Base-by-base conservation (phyloP, 257 asterid species). In the Solanum bulbocastanum region DNA sequence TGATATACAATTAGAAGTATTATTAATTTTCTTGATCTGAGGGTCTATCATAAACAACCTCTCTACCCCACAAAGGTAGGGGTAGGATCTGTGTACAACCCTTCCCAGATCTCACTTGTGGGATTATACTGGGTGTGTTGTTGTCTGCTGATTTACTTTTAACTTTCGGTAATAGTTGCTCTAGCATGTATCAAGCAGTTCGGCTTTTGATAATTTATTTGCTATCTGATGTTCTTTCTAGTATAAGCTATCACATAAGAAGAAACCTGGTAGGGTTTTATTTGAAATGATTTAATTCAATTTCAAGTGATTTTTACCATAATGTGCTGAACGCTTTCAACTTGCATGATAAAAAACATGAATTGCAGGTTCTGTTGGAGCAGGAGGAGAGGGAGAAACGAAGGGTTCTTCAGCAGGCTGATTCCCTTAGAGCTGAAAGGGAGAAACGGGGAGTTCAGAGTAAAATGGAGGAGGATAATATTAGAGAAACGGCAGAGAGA, bases 301-400 rank as follows among this genome's bases (percentile, higher is more conserved):
- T 10, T 82, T 46, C 69, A 49, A 16, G 69, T 11, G 12, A 82
- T 82, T 30, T 82, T 46, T 82, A 30, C 68, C 44, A 46, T 49
- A 30, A 6, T 30, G 42, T 49, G 85, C 14, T 49, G 42, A 30
- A 49, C 12, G 7, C 66, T 46, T 49, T 16, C 27, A 46, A 82
- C 32, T 49, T 82, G 69, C 30, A 82, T 69, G 10, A 5, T 32
- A 76, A 74, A 46, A 32, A 49, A 32, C 69, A 32, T 33, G 14
- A 85, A 12, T 89, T 88, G 58, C 93, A 96, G 99, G 93, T 87
- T 74, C 91, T 91, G 74, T 66, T 86, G 89, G 93, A 88, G 92
- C 95, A 92, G 79, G 98, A 91, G 92, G 95, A 91, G 87, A 92
- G 87, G 91, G 98, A 93, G 91, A 94, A 89, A 56, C 42, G 32